These are phyloP conservation scores for Carex cristatella DNA, from an alignment of 176 grass and related monocot genomes.

Conservation along the genomic window DNA sequence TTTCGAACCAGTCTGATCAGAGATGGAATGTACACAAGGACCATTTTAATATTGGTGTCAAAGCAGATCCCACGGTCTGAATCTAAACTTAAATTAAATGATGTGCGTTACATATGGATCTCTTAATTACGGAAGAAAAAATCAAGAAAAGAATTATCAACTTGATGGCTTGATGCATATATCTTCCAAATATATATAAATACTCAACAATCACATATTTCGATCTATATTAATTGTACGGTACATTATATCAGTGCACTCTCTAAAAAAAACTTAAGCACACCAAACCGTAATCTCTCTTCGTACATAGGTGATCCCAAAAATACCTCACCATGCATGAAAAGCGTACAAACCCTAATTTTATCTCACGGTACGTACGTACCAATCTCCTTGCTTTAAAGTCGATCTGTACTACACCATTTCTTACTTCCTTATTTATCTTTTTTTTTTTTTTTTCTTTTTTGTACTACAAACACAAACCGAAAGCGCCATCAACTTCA, in stretches of 20 bases:
- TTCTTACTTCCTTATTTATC: constrained; percentile 4
- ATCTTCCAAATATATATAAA: background rate
- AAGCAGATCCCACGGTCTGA: too few species aligned
- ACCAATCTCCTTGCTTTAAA: background rate
- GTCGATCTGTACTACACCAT: constrained; percentile 7
- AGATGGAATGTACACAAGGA: too few species aligned
- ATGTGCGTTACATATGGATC: too few species aligned
- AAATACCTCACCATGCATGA: constrained; percentile 25
- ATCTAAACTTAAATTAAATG: too few species aligned
- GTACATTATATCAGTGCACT: constrained; percentile 21
- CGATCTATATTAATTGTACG: background rate
- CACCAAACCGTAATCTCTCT: constrained; percentile 18
- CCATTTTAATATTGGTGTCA: too few species aligned
- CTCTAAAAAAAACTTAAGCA: constrained; percentile 22
- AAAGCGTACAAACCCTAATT: constrained; percentile 24
- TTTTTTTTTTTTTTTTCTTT: background rate
- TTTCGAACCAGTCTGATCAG: too few species aligned
- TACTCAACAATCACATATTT: background rate
- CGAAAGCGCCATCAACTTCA: constrained; percentile 18
- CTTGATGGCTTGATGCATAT: too few species aligned
- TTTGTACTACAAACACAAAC: constrained; percentile 14
- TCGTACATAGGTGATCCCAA: constrained; percentile 4
- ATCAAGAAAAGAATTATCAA: too few species aligned
- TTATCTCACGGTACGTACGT: background rate
- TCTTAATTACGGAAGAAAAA: too few species aligned